Percentiles rank a stretch among this genome's conserved stretches.
These are phyloP conservation scores for Colletotrichum tabaci DNA, from an alignment of 2,329 filamentous ascomycete genomes.

Conservation along the genomic window DNA sequence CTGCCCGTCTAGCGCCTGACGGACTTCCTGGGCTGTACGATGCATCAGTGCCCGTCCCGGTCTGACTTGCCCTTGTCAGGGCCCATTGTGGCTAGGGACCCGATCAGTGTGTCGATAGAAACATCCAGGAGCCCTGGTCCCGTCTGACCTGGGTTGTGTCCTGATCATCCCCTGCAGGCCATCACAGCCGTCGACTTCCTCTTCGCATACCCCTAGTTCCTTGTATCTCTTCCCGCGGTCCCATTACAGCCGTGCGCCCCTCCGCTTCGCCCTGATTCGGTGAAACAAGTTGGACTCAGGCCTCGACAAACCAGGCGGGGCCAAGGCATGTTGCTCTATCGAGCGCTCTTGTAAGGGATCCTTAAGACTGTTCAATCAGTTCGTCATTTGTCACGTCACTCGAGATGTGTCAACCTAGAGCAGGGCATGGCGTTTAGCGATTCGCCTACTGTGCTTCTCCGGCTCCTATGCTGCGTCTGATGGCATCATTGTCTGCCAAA, in stretches of 20 bases:
- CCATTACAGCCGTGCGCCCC: slow-evolving; percentile 32
- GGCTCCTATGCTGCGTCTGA: background rate
- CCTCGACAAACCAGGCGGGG: background rate
- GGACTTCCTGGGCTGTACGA: background rate
- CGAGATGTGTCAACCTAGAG: background rate
- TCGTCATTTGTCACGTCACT: background rate
- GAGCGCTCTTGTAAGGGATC: background rate
- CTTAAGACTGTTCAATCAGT: background rate
- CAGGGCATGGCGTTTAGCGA: background rate
- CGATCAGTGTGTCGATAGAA: slow-evolving; percentile 15
- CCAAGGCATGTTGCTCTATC: background rate
- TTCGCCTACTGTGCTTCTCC: background rate
- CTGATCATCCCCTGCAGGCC: slow-evolving; percentile 23
- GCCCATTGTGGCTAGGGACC: background rate
- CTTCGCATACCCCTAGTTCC: background rate
- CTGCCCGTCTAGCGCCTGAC: slow-evolving; percentile 2
- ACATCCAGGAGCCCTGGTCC: slow-evolving; percentile 23
- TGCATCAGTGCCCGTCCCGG: slow-evolving; percentile 24
- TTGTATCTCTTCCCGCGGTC: slow-evolving; percentile 29
- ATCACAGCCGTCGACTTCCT: background rate
- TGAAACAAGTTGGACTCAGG: slow-evolving; percentile 31
- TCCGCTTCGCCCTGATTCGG: slow-evolving; percentile 30
- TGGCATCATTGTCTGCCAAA: background rate
- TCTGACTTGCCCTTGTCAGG: slow-evolving; percentile 29
- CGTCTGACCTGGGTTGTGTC: slow-evolving; percentile 1